Evolutionary conservation across 1,284 basidiomycete species (phyloP), one percentile per base, ranked within the genome.

Genomic region (Fistulina hepatica): DNA sequence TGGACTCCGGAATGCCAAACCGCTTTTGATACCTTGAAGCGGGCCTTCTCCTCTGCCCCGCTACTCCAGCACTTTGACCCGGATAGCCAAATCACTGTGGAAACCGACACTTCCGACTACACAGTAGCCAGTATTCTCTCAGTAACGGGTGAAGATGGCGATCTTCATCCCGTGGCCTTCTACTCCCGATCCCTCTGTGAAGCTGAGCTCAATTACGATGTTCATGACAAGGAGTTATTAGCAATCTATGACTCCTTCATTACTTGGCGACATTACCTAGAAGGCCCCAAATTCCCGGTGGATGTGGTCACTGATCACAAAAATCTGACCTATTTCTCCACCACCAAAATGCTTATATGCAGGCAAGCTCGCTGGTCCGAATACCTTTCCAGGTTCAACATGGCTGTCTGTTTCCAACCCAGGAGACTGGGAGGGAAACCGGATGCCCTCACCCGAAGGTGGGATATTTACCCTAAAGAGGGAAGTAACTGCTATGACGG

Each of bases 201-300:
- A 0, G 45, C 60, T 0, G 58, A 71, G 41, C 39, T 53, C 6
- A 69, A 69, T 42, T 69, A 65, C 44, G 50, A 55, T 11, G 54
- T 13, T 13, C 55, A 64, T 39, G 54, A 67, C 47, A 62, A 66
- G 42, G 63, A 67, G 44, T 37, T 66, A 0, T 44, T 60, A 0
- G 54, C 56, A 1, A 58, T 64, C 30, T 50, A 59, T 16, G 41
- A 52, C 6, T 24, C 49, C 6, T 50, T 54, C 33, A 22, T 25
- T 8, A 34, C 33, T 8, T 49, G 42, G 44, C 34, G 33, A 5
- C 39, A 43, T 21, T 52, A 47, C 28, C 38, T 52, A 3, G 43
- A 46, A 21, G 40, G 40, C 2, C 11, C 34, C 5, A 19, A 7
- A 10, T 19, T 21, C 9, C 33, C 39, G 6, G 19, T 51, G 22